A percentile compares a stretch with the other conserved stretches of the same genome.
Conservation (phyloP, 2,329 filamentous ascomycete species). For the Neoascochyta sp. region DNA sequence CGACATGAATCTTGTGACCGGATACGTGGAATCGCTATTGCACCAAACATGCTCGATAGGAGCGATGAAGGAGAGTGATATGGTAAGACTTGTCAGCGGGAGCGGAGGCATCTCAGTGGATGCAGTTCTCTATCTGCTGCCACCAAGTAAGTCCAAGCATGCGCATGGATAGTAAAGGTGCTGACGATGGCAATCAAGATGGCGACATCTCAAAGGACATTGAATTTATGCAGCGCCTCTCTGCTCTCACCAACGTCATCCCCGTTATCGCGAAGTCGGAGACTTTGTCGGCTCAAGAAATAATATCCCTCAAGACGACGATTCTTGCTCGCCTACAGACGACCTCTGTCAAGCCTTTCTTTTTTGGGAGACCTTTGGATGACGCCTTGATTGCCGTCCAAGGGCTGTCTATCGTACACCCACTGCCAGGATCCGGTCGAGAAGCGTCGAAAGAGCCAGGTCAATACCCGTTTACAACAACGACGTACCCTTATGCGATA, state of each 20-base stretch:
- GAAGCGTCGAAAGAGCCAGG: conserved; percentile 10
- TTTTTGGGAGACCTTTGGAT: conserved; percentile 53
- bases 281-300: conserved; percentile 56
- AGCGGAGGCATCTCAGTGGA: conserved; percentile 82
- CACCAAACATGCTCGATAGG: conserved; percentile 60
- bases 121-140: conserved; percentile 78
- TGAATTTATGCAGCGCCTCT: conserved; percentile 66
- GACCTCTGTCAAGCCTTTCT: conserved; percentile 61
- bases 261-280: conserved; percentile 79
- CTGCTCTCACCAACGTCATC: conserved; percentile 75
- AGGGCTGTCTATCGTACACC: conserved; percentile 21
- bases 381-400: conserved; percentile 36
- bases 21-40: conserved; percentile 70
- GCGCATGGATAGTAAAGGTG: no score
- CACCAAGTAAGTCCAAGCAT: conserved; percentile 56
- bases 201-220: conserved; percentile 56
- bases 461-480: conserved; percentile 28
- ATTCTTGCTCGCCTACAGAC: conserved; percentile 56
- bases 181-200: conserved; percentile 27
- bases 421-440: conserved; percentile 1
- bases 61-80: conserved; percentile 66
- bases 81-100: conserved; percentile 73
- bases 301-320: conserved; percentile 57
- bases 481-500: conserved; percentile 63
- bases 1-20: conserved; percentile 43